Evolutionary conservation across 2,329 filamentous ascomycete genomes (phyloP).

Genomic region (Didymella exigua): DNA sequence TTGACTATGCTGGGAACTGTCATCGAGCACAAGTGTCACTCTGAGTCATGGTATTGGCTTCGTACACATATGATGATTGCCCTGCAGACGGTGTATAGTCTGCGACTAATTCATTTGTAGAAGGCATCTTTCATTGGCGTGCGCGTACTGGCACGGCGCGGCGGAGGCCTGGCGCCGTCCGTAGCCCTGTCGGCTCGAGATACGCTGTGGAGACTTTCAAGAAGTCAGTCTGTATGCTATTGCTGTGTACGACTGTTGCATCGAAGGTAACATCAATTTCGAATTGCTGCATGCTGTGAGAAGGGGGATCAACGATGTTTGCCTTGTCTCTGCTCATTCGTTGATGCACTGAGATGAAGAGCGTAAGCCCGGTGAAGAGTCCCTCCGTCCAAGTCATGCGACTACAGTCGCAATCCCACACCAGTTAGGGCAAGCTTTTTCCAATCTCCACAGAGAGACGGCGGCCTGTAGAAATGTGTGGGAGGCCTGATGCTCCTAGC

Average conservation of each 20-base stretch:
- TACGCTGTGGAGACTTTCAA: not conserved
- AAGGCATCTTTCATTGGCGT: conserved; percentile 1
- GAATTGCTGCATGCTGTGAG: conserved; percentile 10
- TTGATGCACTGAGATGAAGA: conserved; percentile 27
- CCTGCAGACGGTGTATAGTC: conserved; percentile 7
- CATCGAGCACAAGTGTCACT: not conserved
- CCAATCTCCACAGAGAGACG: conserved; percentile 46
- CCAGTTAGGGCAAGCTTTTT: conserved; percentile 26
- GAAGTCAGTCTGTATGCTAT: not conserved
- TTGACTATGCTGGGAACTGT: not conserved
- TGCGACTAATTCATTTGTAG: conserved; percentile 8
- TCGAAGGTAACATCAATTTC: conserved; percentile 6
- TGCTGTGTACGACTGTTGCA: not conserved
- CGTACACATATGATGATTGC: not conserved
- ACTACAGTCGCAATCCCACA: conserved; percentile 28
- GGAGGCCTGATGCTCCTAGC: conserved; percentile 35
- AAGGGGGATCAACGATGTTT: conserved; percentile 10
- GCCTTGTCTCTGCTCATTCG: conserved; percentile 29
- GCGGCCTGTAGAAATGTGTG: conserved; percentile 29
- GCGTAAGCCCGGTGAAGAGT: conserved; percentile 45
- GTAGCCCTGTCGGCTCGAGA: conserved; percentile 18
- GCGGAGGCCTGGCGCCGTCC: conserved; percentile 28
- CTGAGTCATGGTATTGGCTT: not conserved
- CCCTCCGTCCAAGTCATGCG: conserved; percentile 29
- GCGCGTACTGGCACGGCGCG: not conserved